Percentiles rank a stretch among this genome's conserved stretches.
phyloP scores from a whole-genome alignment of 768 basidiomycete genomes.

The Podaxis carcinomalis region DNA sequence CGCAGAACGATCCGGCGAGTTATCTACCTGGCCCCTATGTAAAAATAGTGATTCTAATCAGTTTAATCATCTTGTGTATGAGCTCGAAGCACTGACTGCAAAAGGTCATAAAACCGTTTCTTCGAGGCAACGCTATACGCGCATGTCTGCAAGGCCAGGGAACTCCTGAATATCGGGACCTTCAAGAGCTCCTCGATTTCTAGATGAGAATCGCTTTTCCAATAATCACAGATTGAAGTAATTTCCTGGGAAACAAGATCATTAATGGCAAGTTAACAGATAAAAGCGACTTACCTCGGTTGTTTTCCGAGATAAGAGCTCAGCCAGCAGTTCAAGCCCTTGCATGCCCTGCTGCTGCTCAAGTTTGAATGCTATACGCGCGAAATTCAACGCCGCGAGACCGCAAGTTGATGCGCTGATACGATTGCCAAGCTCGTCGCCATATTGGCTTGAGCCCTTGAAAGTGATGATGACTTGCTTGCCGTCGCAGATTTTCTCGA shows the following conservation, averaged over 20 bases:
- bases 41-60: neutral
- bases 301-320: conserved; percentile 10
- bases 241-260: conserved; percentile 38
- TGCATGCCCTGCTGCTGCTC: conserved; percentile 23
- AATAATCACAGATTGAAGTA: conserved; percentile 49
- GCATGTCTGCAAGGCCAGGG: conserved; percentile 53
- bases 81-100: conserved; percentile 20
- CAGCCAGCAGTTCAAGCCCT: conserved; percentile 2
- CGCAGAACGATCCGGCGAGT: conserved; percentile 19
- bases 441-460: conserved; percentile 54
- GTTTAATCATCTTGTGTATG: neutral
- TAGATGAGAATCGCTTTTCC: conserved; percentile 28
- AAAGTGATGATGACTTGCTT: conserved; percentile 40
- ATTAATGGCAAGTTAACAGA: neutral
- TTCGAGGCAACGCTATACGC: conserved; percentile 23
- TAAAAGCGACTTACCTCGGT: conserved; percentile 10
- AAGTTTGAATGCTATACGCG: conserved; percentile 37
- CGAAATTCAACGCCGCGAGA: conserved; percentile 63
- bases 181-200: conserved; percentile 11
- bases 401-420: conserved; percentile 52
- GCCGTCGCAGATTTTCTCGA: conserved; percentile 21
- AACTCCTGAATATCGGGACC: conserved; percentile 21
- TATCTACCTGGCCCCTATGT: conserved; percentile 24
- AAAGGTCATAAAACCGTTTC: conserved; percentile 24
- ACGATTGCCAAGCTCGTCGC: conserved; percentile 24